A percentile compares a stretch with the other conserved stretches of the same genome.
Evolutionary conservation across 192 early-diverging fungal genomes (phyloP).

Genomic region (Linnemannia exigua): DNA sequence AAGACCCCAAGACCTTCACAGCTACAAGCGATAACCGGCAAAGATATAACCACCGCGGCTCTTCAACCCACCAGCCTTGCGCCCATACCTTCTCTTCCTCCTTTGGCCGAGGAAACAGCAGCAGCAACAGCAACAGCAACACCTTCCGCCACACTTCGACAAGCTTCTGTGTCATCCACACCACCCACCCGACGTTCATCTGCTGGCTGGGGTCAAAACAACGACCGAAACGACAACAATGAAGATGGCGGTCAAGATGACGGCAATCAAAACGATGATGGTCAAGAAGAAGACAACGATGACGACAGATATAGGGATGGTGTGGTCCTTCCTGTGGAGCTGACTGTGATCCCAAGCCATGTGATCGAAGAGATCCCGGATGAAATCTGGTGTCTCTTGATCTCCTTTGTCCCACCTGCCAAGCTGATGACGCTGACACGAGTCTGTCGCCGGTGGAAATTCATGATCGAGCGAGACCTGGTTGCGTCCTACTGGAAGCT

Average conservation of each 20-base stretch:
- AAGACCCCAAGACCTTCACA: background rate
- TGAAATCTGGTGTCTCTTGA: slow-evolving; percentile 16
- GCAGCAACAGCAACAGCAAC: background rate
- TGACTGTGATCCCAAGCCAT: background rate
- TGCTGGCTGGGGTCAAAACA: background rate
- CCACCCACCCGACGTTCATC: background rate
- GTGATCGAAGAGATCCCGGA: background rate
- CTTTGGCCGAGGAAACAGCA: background rate
- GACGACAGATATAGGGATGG: background rate
- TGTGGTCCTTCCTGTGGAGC: background rate
- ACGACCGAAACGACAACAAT: background rate
- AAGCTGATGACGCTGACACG: background rate
- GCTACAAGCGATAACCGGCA: background rate
- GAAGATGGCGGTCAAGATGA: background rate
- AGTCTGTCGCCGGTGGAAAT: slow-evolving; percentile 16
- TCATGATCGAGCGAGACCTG: slow-evolving; percentile 11
- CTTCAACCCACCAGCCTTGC: too few species aligned
- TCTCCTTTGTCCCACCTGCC: slow-evolving; percentile 16
- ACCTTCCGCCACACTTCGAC: background rate
- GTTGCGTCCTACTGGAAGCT: background rate
- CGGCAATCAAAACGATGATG: background rate
- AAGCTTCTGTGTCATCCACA: background rate
- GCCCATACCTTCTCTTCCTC: background rate
- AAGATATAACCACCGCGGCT: too few species aligned
- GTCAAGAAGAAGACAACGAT: background rate